Percentiles rank a stretch among this genome's conserved stretches.
Evolutionary conservation across 164 flowering plant genomes (phyloP).

Genomic region (Malania oleifera): DNA sequence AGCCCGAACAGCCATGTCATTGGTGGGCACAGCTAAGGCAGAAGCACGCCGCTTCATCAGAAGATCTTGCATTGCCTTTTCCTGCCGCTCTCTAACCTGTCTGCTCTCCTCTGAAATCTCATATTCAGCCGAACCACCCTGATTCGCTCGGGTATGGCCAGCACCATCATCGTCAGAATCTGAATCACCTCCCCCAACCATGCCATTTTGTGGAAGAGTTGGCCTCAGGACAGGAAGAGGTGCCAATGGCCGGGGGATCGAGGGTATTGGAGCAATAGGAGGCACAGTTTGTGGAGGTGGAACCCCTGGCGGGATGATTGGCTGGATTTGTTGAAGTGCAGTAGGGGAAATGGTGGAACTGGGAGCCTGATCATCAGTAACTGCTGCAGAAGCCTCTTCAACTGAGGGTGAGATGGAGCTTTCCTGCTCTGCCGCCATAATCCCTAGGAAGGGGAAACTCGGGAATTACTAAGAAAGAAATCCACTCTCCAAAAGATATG

Average conservation of each 20-base stretch:
- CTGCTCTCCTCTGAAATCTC: constrained; percentile 87
- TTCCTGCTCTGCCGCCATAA: constrained; percentile 42
- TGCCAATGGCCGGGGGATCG: constrained; percentile 37
- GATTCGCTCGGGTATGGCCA: constrained; percentile 12
- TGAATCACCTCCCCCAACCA: constrained; percentile 41
- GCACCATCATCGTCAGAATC: constrained; percentile 57
- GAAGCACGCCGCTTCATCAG: constrained; percentile 82
- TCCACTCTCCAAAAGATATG: no score
- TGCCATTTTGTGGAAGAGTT: constrained; percentile 44
- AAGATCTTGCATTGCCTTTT: constrained; percentile 75
- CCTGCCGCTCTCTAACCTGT: constrained; percentile 67
- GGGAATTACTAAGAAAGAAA: no score
- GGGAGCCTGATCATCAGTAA: constrained; percentile 10
- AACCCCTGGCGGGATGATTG: constrained; percentile 17
- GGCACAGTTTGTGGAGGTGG: constrained; percentile 32
- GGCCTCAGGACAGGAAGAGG: constrained; percentile 46
- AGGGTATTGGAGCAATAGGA: constrained; percentile 46
- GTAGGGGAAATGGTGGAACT: constrained; percentile 5
- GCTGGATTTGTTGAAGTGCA: constrained; percentile 21
- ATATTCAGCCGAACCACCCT: constrained; percentile 35
- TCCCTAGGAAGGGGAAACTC: constrained; percentile 10
- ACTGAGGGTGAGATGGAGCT: constrained; percentile 21
- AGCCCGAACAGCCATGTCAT: constrained; percentile 80
- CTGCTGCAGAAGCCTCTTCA: constrained; percentile 19
- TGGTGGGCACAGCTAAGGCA: constrained; percentile 94